Conservation (phyloP, 345 rosid genomes). For the Leavenworthia alabamica region DNA sequence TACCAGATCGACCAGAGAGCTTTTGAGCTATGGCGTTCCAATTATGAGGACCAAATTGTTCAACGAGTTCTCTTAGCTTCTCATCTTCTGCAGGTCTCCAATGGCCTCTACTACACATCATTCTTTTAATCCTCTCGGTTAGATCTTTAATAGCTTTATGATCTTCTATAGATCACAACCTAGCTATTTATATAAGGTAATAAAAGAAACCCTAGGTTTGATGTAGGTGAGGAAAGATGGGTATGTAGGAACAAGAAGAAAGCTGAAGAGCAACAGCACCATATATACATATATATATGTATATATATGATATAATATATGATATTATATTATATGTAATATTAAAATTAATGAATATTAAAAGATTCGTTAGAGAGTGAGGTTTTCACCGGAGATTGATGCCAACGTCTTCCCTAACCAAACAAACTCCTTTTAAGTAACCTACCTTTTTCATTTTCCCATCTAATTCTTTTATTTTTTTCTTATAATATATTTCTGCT, state of each 20-base stretch:
- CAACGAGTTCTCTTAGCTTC: slow-evolving; percentile 66
- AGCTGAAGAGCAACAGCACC: slow-evolving; percentile 35
- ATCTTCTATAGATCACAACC: not conserved
- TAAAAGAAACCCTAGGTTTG: slow-evolving; percentile 24
- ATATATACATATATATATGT: slow-evolving; percentile 4
- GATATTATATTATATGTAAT: not conserved
- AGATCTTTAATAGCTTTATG: not conserved
- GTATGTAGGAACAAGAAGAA: slow-evolving; percentile 32
- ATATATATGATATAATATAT: too few species aligned
- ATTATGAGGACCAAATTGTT: slow-evolving; percentile 82
- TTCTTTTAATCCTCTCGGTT: slow-evolving; percentile 11
- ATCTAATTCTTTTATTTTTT: not conserved
- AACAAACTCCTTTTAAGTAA: slow-evolving; percentile 43
- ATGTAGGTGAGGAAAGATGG: slow-evolving; percentile 32
- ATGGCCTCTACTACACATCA: slow-evolving; percentile 64
- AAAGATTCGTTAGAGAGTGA: slow-evolving; percentile 57
- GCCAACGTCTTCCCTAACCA: slow-evolving; percentile 77
- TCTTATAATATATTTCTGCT: not conserved
- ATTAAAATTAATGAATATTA: not conserved
- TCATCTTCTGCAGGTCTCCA: slow-evolving; percentile 79
- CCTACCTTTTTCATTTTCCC: slow-evolving; percentile 9
- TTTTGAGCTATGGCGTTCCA: slow-evolving; percentile 90
- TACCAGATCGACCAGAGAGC: slow-evolving; percentile 92
- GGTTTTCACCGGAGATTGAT: slow-evolving; percentile 43
- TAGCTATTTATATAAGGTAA: slow-evolving; percentile 10